phyloP scores from a whole-genome alignment of 2,329 filamentous ascomycete genomes.

The Phialemoniopsis sp. region DNA sequence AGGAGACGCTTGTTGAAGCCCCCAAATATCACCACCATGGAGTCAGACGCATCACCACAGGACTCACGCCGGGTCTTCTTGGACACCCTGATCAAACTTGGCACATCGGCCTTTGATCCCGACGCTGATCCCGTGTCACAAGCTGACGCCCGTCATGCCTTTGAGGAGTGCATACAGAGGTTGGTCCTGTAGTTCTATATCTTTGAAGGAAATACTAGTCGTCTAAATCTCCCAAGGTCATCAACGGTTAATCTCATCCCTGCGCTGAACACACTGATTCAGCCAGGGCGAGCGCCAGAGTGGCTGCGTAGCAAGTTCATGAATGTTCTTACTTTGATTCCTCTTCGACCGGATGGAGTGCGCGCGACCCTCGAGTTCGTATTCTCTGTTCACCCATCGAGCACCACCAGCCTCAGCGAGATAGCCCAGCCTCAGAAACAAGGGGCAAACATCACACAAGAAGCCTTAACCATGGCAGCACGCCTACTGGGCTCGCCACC shows the following conservation, averaged over 20 bases:
- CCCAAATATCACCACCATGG: constrained; percentile 2
- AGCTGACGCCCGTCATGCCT: constrained; percentile 11
- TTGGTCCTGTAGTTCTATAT: too few relatives aligned
- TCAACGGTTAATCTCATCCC: constrained; percentile 45
- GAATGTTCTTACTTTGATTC: constrained; percentile 54
- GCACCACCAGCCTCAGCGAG: constrained; percentile 32
- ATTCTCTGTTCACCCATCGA: constrained; percentile 62
- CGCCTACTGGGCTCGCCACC: constrained; percentile 59
- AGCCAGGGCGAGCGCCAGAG: constrained; percentile 51
- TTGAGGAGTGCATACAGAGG: too few relatives aligned
- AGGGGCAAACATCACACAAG: constrained; percentile 62
- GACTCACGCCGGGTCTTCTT: constrained; percentile 22
- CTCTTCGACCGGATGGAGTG: constrained; percentile 59
- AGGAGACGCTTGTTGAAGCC: too few relatives aligned
- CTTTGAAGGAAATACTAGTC: constrained; percentile 12
- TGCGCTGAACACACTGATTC: constrained; percentile 58
- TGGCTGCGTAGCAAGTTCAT: constrained; percentile 59
- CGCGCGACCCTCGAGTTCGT: constrained; percentile 67
- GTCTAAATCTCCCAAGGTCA: too few relatives aligned
- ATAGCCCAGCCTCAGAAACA: constrained; percentile 43
- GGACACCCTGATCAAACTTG: constrained; percentile 30
- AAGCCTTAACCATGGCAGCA: constrained; percentile 61
- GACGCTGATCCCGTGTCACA: constrained; percentile 26
- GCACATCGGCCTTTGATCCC: constrained; percentile 46
- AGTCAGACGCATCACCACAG: constrained; percentile 9